Percentiles rank a stretch among this genome's conserved stretches.
Conservation (phyloP, 2,329 filamentous ascomycete genomes). For the Raffaelea ambrosiae region DNA sequence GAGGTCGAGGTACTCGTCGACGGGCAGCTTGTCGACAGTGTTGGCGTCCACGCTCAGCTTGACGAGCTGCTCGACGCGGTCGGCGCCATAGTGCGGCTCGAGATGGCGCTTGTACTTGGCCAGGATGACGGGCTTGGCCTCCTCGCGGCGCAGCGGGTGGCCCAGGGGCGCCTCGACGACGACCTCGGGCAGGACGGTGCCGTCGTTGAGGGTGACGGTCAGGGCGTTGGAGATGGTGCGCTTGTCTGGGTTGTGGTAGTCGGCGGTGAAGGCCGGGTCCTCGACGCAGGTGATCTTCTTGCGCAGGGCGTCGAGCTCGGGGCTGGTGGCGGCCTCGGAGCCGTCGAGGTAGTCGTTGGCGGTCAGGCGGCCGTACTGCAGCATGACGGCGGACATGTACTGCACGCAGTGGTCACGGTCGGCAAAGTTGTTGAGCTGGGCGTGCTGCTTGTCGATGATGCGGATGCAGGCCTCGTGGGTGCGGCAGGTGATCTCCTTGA, state of each 20-base stretch:
- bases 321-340: constrained; percentile 81
- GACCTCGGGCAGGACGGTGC: constrained; percentile 82
- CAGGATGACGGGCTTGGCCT: constrained; percentile 96
- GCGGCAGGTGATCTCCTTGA: constrained; percentile 86
- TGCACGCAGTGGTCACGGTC: constrained; percentile 99
- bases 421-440: constrained; percentile 96
- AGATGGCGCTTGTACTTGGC: constrained; percentile 94
- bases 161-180: constrained; percentile 91
- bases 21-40: constrained; percentile 68
- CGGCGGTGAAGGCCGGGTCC: constrained; percentile 85
- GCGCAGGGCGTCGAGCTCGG: constrained; percentile 82
- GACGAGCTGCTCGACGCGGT: constrained; percentile 73
- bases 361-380: constrained; percentile 87
- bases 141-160: constrained; percentile 81
- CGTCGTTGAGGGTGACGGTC: constrained; percentile 90
- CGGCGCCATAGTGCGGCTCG: constrained; percentile 68
- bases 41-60: constrained; percentile 67
- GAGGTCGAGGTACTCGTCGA: constrained; percentile 91
- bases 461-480: constrained; percentile 98
- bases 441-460: constrained; percentile 95
- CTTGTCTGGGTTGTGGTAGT: constrained; percentile 91
- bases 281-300: constrained; percentile 94
- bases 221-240: constrained; percentile 96
- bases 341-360: constrained; percentile 92
- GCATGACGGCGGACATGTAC: constrained; percentile 98